These are phyloP conservation scores for Albatrellus sp. DNA, from an alignment of 1,284 basidiomycete genomes.

Conservation along the genomic window DNA sequence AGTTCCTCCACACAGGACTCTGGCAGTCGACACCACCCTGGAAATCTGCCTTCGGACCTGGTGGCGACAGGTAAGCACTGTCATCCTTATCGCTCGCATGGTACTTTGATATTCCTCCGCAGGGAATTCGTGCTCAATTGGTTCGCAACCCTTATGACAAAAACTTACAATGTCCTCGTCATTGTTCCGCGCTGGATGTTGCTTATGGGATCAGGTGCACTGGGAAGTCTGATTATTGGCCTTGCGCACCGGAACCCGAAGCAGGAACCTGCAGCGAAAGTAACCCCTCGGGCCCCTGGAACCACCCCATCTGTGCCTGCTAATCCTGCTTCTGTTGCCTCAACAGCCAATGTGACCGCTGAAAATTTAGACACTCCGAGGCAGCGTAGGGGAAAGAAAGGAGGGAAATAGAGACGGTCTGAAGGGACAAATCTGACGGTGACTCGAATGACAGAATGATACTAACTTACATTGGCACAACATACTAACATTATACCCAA, in stretches of 20 bases:
- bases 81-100: neutral
- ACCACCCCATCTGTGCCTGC: too few species aligned
- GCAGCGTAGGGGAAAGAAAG: too few species aligned
- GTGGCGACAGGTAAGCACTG: constrained; percentile 49
- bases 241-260: constrained; percentile 31
- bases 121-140: constrained; percentile 63
- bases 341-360: too few species aligned
- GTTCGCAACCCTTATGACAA: constrained; percentile 35
- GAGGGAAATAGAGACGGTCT: too few species aligned
- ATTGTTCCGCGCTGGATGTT: constrained; percentile 48
- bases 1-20: constrained; percentile 47
- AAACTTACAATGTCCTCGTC: constrained; percentile 35
- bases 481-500: too few species aligned
- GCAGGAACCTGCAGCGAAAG: constrained; percentile 1
- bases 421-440: too few species aligned
- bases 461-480: too few species aligned
- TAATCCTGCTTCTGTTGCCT: too few species aligned
- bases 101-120: neutral
- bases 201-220: constrained; percentile 40
- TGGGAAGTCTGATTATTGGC: constrained; percentile 47
- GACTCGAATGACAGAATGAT: too few species aligned
- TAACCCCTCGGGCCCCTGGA: too few species aligned
- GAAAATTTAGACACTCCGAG: too few species aligned
- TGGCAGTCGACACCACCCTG: constrained; percentile 51
- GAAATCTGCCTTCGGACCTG: constrained; percentile 51